A percentile compares a stretch with the other conserved stretches of the same genome.
phyloP scores from a whole-genome alignment of 1,284 basidiomycete genomes.

The Hemileia vastatrix region DNA sequence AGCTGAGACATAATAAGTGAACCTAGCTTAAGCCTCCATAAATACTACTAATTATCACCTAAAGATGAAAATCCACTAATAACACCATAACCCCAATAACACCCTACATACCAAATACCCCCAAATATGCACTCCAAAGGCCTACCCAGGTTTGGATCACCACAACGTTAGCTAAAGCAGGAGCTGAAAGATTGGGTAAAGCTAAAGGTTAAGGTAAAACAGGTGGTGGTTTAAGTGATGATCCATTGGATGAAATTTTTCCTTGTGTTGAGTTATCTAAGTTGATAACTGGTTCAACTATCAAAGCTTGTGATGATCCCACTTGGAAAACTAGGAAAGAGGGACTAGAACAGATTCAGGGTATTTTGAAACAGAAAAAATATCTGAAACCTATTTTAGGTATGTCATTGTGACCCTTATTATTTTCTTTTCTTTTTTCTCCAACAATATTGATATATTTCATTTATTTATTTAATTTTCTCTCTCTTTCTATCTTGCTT shows the following conservation, averaged over 20 bases:
- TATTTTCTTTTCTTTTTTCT: neutral
- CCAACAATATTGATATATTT: neutral
- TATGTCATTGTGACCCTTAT: too few species aligned
- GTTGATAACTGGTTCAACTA: slow-evolving; percentile 70
- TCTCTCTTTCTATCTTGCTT: too few species aligned
- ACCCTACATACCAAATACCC: too few species aligned
- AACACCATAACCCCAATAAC: too few species aligned
- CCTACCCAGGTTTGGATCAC: too few species aligned
- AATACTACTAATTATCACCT: too few species aligned
- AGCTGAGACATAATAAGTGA: too few species aligned
- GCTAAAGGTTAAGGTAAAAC: slow-evolving; percentile 45
- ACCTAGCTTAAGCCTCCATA: too few species aligned
- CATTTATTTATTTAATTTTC: slow-evolving; percentile 3
- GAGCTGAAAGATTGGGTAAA: too few species aligned
- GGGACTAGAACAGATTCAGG: slow-evolving; percentile 73
- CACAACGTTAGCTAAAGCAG: too few species aligned
- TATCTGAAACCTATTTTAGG: slow-evolving; percentile 83
- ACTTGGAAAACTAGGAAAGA: slow-evolving; percentile 95
- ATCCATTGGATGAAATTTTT: slow-evolving; percentile 84
- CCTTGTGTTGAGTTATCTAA: slow-evolving; percentile 88
- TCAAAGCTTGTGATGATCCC: slow-evolving; percentile 68
- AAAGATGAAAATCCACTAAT: too few species aligned
- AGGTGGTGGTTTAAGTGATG: slow-evolving; percentile 47
- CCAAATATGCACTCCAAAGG: too few species aligned
- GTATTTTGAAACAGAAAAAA: slow-evolving; percentile 78